phyloP scores from a whole-genome alignment of 768 basidiomycete genomes.

The Cystobasidium ongulense region DNA sequence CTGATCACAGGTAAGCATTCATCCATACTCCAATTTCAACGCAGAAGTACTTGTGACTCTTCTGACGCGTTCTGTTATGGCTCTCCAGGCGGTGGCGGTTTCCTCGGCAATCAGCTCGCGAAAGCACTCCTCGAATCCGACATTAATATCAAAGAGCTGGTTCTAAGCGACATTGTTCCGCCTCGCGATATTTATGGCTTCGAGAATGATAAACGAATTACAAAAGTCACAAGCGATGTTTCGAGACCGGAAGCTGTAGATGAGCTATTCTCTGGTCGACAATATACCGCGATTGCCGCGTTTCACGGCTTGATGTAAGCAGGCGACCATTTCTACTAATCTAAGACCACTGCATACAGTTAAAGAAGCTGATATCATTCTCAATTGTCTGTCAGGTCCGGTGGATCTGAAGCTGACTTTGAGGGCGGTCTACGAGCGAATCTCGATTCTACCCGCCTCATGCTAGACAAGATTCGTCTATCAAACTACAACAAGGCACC shows the following conservation, averaged over 20 bases:
- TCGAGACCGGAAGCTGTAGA: slow-evolving; percentile 16
- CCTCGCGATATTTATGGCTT: slow-evolving; percentile 20
- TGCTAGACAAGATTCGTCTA: slow-evolving; percentile 44
- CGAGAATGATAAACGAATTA: slow-evolving; percentile 21
- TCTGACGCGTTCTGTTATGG: neutral
- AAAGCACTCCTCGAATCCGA: slow-evolving; percentile 10
- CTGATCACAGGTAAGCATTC: slow-evolving; percentile 7
- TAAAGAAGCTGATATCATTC: neutral
- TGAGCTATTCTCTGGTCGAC: slow-evolving; percentile 5
- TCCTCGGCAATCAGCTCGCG: slow-evolving; percentile 23
- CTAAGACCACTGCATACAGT: neutral
- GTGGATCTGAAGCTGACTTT: slow-evolving; percentile 46
- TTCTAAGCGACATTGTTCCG: slow-evolving; percentile 26
- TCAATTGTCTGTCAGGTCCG: slow-evolving; percentile 40
- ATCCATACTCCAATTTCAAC: too few species aligned
- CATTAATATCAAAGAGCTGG: slow-evolving; percentile 17
- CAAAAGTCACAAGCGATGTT: slow-evolving; percentile 1
- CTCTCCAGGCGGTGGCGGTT: slow-evolving; percentile 20
- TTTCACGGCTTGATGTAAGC: slow-evolving; percentile 28
- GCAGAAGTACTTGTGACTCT: neutral
- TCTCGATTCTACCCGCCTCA: slow-evolving; percentile 45
- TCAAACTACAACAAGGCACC: slow-evolving; percentile 40
- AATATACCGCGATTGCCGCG: slow-evolving; percentile 28
- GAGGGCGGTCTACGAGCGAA: slow-evolving; percentile 46
- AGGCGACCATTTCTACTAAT: neutral